These are phyloP conservation scores for Nicotiana sylvestris DNA, from an alignment of 257 asterid species.

Conservation along the genomic window DNA sequence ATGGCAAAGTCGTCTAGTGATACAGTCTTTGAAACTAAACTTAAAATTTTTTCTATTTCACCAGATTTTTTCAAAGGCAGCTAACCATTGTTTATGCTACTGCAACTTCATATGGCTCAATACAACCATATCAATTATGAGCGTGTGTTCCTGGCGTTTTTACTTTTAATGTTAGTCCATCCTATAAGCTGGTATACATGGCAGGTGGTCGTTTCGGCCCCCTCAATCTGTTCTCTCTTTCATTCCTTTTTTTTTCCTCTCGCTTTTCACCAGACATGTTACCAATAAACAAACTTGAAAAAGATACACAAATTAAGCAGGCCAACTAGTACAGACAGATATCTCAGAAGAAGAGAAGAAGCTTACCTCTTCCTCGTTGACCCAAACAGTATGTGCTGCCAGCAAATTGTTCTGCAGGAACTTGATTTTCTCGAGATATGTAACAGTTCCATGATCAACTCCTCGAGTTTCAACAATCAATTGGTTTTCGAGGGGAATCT, in stretches of 20 bases:
- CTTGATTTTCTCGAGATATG: constrained; percentile 57
- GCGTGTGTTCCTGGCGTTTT: neutral
- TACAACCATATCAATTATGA: too few species aligned
- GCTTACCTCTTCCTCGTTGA: constrained; percentile 53
- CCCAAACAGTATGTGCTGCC: constrained; percentile 89
- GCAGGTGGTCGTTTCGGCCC: neutral
- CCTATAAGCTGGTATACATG: neutral
- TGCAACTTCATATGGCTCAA: too few species aligned
- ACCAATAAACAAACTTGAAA: neutral
- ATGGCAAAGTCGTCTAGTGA: too few species aligned
- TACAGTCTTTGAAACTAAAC: too few species aligned
- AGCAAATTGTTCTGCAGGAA: constrained; percentile 55
- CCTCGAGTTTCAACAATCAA: constrained; percentile 49
- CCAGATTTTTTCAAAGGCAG: too few species aligned
- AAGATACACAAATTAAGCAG: neutral
- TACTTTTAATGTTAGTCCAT: neutral
- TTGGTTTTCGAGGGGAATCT: constrained; percentile 74
- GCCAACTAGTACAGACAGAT: neutral
- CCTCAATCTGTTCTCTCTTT: neutral
- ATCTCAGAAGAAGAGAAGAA: neutral
- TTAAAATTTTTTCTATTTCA: too few species aligned
- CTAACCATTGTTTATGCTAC: too few species aligned
- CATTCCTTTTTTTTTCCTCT: neutral
- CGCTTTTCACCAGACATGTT: neutral
- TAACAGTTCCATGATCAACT: constrained; percentile 70